A percentile compares a stretch with the other conserved stretches of the same genome.
Evolutionary conservation across 352 stramenopile genomes (phyloP).

Genomic region (Thalassiosira tumida): DNA sequence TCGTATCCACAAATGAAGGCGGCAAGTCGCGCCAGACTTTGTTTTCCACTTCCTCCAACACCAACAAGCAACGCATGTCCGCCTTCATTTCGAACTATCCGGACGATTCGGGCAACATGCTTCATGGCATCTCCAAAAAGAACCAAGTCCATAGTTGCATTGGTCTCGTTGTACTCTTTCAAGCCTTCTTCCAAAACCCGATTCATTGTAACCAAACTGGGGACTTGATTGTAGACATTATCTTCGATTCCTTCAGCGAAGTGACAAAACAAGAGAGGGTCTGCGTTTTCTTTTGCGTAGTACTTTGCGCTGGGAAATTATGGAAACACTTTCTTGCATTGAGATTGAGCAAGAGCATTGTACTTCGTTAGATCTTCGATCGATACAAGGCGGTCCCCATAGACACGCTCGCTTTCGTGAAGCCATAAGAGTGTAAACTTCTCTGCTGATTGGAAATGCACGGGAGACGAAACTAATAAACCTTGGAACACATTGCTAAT

Average conservation of each 20-base stretch:
- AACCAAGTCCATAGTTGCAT: slow-evolving; percentile 97
- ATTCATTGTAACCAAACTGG: slow-evolving; percentile 92
- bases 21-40: slow-evolving; percentile 94
- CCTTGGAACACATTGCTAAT: slow-evolving; percentile 97
- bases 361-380: slow-evolving; percentile 95
- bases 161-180: slow-evolving; percentile 95
- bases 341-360: slow-evolving; percentile 92
- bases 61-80: slow-evolving; percentile 98
- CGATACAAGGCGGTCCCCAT: slow-evolving; percentile 96
- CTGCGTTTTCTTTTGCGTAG: background rate
- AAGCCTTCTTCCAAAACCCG: slow-evolving; percentile 92
- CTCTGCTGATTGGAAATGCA: slow-evolving; percentile 93
- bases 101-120: slow-evolving; percentile 95
- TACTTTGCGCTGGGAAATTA: slow-evolving; percentile 87
- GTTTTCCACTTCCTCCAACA: slow-evolving; percentile 96
- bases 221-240: slow-evolving; percentile 79
- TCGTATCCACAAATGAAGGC: slow-evolving; percentile 97
- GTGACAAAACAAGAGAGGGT: slow-evolving; percentile 94
- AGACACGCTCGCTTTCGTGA: slow-evolving; percentile 97
- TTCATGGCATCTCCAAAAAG: slow-evolving; percentile 98
- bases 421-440: slow-evolving; percentile 95
- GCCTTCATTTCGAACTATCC: slow-evolving; percentile 96
- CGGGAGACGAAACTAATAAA: slow-evolving; percentile 93
- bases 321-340: slow-evolving; percentile 93
- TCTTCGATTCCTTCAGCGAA: slow-evolving; percentile 91